Percentiles rank a stretch among this genome's conserved stretches.
Evolutionary conservation across 106 monocot genomes (phyloP).

Genomic region (Triglochin maritima): DNA sequence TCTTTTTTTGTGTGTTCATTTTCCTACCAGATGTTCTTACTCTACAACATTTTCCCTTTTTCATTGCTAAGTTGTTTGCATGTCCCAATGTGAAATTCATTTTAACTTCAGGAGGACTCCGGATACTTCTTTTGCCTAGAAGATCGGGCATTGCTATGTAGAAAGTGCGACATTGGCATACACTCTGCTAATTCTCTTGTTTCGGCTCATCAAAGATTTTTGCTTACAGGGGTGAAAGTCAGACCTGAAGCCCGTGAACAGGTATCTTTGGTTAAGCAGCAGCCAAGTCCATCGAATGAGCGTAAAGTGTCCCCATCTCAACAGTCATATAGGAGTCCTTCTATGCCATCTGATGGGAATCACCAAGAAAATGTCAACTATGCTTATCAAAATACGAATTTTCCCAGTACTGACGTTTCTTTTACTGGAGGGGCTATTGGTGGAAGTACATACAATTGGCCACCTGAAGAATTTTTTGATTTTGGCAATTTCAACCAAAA

Average conservation of each 20-base stretch:
- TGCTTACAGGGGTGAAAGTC: conserved; percentile 73
- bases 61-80: no score
- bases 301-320: conserved; percentile 7
- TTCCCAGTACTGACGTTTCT: conserved; percentile 10
- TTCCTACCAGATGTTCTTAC: no score
- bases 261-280: conserved; percentile 22
- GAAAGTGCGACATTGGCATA: conserved; percentile 67
- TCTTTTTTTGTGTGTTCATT: no score
- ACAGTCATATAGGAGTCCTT: not conserved
- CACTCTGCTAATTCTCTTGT: conserved; percentile 59
- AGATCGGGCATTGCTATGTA: conserved; percentile 76
- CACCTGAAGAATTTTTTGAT: conserved; percentile 60
- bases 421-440: conserved; percentile 23
- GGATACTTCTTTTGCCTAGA: conserved; percentile 90
- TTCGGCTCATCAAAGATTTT: conserved; percentile 67
- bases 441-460: conserved; percentile 43
- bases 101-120: conserved; percentile 49
- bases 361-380: conserved; percentile 10
- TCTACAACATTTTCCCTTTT: no score
- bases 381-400: not conserved
- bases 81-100: no score
- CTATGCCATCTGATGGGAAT: conserved; percentile 12
- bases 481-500: conserved; percentile 39
- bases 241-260: conserved; percentile 43
- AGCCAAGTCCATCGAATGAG: conserved; percentile 1